Base-by-base conservation (phyloP, 1,284 basidiomycete species). In the Sparassis latifolia region DNA sequence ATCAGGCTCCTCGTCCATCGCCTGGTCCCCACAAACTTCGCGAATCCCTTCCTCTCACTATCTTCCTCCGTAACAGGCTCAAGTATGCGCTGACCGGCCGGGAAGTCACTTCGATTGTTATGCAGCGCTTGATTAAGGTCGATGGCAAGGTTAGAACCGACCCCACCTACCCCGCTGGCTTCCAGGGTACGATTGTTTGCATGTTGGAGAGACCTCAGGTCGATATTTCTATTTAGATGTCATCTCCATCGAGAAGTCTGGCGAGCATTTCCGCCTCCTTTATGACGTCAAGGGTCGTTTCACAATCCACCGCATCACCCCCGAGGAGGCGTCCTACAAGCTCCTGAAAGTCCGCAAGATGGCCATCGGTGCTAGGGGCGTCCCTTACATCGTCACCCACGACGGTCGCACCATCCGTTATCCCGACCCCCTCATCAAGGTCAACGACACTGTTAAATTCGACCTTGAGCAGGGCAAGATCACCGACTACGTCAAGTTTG, bases 241-340 rank as follows among this genome's bases (percentile, higher is more conserved):
- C 55, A 82, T 99, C 70, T 85, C 92, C 54, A 92, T 99, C 62
- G 97, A 99, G 76, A 95, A 95, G 74, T 98, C 96, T 45, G 92
- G 91, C 74, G 96, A 99, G 77, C 89, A 98, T 81, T 99, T 99
- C 89, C 96, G 96, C 72, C 84, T 99, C 62, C 82, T 99, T 47
- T 99, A 99, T 82, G 97, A 99, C 69, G 86, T 97, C 74, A 99
- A 99, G 82, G 94, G 96, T 62, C 95, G 96, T 64, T 99, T 99
- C 80, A 91, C 94, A 59, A 96, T 99, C 73, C 96, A 99, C 84
- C 93, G 97, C 68, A 99, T 99, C 83, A 95, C 94, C 59, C 82
- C 90, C 48, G 97, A 99, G 77, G 96, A 99, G 76, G 93, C 96
- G 48, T 76, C 80, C 64, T 99, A 96, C 87, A 99, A 99, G 78